Percentiles rank a stretch among this genome's conserved stretches.
Conservation (phyloP, 768 basidiomycete genomes). For the Macrolepiota albuminosa region DNA sequence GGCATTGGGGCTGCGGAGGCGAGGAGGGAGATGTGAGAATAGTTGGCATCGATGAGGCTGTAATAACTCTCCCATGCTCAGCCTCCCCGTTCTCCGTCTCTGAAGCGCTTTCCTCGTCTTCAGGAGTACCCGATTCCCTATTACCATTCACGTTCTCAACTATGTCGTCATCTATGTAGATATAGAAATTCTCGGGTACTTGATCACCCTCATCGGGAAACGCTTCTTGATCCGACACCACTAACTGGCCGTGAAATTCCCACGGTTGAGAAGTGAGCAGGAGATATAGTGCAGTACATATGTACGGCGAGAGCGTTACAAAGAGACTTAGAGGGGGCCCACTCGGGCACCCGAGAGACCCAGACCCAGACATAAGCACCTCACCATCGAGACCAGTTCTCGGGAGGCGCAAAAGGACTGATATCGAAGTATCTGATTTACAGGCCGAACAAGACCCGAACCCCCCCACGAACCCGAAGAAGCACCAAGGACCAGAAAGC, state of each 20-base stretch:
- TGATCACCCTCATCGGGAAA: conserved; percentile 19
- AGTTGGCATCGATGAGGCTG: not conserved
- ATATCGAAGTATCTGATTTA: not conserved
- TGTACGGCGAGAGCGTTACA: not conserved
- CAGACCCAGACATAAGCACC: not conserved
- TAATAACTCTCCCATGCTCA: not conserved
- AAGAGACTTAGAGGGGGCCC: not conserved
- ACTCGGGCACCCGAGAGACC: not conserved
- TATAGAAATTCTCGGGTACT: conserved; percentile 23
- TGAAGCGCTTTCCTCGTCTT: not conserved
- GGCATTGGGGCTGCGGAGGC: not conserved
- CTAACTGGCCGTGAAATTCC: too few species aligned
- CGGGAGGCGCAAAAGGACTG: not conserved
- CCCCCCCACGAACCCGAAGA: not conserved
- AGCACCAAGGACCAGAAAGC: not conserved
- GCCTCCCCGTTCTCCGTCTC: not conserved
- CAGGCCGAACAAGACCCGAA: not conserved
- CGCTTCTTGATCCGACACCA: too few species aligned
- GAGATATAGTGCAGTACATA: not conserved
- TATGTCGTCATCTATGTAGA: conserved; percentile 33
- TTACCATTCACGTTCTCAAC: conserved; percentile 31
- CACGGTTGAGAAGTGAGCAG: too few species aligned
- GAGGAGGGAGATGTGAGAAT: conserved; percentile 1
- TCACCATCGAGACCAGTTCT: not conserved
- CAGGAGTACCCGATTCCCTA: not conserved